Evolutionary conservation across 345 rosid species (phyloP), one percentile per base, ranked within the genome.

Genomic region (Limnanthes douglasii): DNA sequence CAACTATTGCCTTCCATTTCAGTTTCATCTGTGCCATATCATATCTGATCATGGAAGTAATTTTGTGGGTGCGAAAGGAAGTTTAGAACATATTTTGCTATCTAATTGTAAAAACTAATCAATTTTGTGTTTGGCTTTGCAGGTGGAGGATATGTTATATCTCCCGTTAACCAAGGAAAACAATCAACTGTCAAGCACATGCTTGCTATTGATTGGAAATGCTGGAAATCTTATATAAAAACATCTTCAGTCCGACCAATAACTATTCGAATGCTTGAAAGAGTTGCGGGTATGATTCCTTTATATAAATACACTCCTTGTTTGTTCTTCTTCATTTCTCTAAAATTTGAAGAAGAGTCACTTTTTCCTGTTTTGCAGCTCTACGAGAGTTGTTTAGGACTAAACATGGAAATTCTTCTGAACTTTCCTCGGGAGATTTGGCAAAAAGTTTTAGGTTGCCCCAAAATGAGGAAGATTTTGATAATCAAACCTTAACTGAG

Each of bases 141-240:
- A 82, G 94, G 97, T 59, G 97, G 94, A 24, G 97, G 97, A 57
- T 86, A 73, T 65, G 93, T 86, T 37, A 64, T 86, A 41, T 66
- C 88, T 61, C 97, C 94, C 10, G 51, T 61, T 14, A 69, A 69
- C 38, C 69, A 78, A 28, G 95, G 86, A 40, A 71, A 56, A 54
- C 74, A 68, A 28, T 86, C 97, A 28, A 63, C 71, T 18, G 93
- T 86, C 37, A 86, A 86, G 63, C 94, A 82, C 68, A 86, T 86
- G 97, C 94, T 86, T 56, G 97, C 93, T 50, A 59, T 78, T 63
- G 94, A 86, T 50, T 86, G 94, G 97, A 86, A 78, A 61, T 75
- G 50, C 37, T 86, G 94, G 97, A 73, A 67, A 62, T 75, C 88
- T n/a, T 82, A 86, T 59, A 21, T 78, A 9, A 70, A 53, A 41